phyloP scores from a whole-genome alignment of 148 eudicot genomes.

The Polygonum maritimum region DNA sequence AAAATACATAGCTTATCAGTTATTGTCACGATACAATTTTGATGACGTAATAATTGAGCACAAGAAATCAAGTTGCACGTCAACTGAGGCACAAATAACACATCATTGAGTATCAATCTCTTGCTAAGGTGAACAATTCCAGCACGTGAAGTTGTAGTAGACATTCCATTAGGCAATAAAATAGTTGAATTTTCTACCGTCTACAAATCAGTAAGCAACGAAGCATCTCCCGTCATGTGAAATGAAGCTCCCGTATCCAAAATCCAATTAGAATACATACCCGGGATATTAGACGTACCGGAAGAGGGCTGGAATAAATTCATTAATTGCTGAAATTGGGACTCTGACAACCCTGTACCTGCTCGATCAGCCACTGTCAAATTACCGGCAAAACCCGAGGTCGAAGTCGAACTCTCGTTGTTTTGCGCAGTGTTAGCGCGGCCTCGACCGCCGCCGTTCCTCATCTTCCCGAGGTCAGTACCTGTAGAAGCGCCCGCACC shows the following conservation, averaged over 20 bases:
- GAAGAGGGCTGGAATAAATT: neutral
- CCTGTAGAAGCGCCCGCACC: neutral
- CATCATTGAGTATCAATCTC: neutral
- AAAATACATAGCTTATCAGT: too few relatives aligned
- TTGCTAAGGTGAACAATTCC: neutral
- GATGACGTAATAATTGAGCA: too few relatives aligned
- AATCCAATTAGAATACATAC: constrained; percentile 4
- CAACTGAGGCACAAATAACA: constrained; percentile 14
- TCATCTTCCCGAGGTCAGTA: too few relatives aligned
- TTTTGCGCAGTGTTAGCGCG: neutral
- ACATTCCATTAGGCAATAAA: constrained; percentile 9
- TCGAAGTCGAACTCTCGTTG: neutral
- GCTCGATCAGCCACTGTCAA: neutral
- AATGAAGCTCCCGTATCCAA: constrained; percentile 11
- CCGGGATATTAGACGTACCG: neutral
- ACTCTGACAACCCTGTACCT: neutral
- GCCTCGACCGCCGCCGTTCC: neutral
- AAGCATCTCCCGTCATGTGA: constrained; percentile 17
- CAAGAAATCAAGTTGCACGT: constrained; percentile 11
- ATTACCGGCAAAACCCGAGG: neutral
- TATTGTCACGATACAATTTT: too few relatives aligned
- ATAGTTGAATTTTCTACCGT: neutral
- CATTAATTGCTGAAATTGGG: neutral
- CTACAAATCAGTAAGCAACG: neutral
- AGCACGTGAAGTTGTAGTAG: neutral